Conservation (phyloP, 176 grass and related monocot species). For the Pontederia paniculata region DNA sequence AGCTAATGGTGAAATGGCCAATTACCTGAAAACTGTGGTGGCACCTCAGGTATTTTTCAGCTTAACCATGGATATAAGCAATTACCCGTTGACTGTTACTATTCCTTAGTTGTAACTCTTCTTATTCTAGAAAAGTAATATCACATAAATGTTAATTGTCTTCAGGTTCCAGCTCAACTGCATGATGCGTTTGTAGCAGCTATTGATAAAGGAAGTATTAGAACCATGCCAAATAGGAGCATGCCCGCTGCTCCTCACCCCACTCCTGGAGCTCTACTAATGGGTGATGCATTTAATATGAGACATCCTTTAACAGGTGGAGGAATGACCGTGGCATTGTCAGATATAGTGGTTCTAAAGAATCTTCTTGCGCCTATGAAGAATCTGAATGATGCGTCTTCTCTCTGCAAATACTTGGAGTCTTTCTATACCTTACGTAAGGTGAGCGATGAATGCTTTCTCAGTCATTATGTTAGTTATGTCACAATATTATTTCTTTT, state of each 20-base stretch:
- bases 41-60: slow-evolving; percentile 65
- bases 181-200: slow-evolving; percentile 64
- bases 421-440: slow-evolving; percentile 95
- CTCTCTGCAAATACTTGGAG: slow-evolving; percentile 80
- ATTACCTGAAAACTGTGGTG: slow-evolving; percentile 85
- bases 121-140: too few species aligned
- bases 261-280: slow-evolving; percentile 86
- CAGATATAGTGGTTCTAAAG: slow-evolving; percentile 67
- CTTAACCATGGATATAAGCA: too few species aligned
- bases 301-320: slow-evolving; percentile 91
- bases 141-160: too few species aligned
- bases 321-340: slow-evolving; percentile 98
- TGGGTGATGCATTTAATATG: slow-evolving; percentile 99
- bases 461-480: background rate
- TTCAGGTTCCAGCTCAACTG: slow-evolving; percentile 52
- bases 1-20: slow-evolving; percentile 82
- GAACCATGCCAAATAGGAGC: slow-evolving; percentile 88
- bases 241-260: slow-evolving; percentile 89
- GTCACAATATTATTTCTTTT: too few species aligned
- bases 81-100: too few species aligned
- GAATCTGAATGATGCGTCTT: slow-evolving; percentile 72
- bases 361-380: slow-evolving; percentile 85
- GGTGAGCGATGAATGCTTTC: slow-evolving; percentile 25
- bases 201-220: slow-evolving; percentile 83
- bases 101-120: too few species aligned